Conservation (phyloP, 352 stramenopile species). For the Phytophthora quininea region DNA sequence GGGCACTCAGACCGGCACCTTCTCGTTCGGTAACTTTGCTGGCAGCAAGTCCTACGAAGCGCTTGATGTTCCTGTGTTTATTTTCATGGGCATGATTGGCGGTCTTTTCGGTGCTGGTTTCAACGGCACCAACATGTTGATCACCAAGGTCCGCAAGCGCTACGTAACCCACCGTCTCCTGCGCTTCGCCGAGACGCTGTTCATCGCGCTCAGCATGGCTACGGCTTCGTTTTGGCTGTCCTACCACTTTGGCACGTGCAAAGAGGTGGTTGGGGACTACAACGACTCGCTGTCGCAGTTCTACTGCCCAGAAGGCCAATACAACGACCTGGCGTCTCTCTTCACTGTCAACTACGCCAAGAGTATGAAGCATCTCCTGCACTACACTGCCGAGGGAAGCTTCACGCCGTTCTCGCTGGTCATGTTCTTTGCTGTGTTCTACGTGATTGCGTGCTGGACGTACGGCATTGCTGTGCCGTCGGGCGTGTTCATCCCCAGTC, state of each 20-base stretch:
- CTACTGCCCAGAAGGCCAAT: constrained; percentile 95
- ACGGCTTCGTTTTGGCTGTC: constrained; percentile 78
- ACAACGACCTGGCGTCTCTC: constrained; percentile 97
- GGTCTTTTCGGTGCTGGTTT: constrained; percentile 97
- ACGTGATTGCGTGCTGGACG: constrained; percentile 92
- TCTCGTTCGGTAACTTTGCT: constrained; percentile 89
- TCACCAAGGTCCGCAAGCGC: constrained; percentile 87
- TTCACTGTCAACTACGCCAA: constrained; percentile 96
- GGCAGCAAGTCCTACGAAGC: constrained; percentile 93
- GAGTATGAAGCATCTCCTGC: constrained; percentile 96
- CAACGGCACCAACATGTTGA: constrained; percentile 94
- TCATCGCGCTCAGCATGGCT: constrained; percentile 73
- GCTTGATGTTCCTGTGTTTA: constrained; percentile 96
- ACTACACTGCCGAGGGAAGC: constrained; percentile 91
- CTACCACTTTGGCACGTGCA: constrained; percentile 78
- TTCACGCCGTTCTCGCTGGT: constrained; percentile 95
- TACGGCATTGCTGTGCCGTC: constrained; percentile 98
- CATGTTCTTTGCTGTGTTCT: constrained; percentile 97
- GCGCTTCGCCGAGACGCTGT: constrained; percentile 66
- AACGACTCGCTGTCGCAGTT: constrained; percentile 90
- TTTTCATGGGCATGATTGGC: constrained; percentile 96
- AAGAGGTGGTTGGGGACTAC: constrained; percentile 58
- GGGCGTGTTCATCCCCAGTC: constrained; percentile 96
- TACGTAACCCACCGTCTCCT: constrained; percentile 70
- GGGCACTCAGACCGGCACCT: constrained; percentile 83